Evolutionary conservation across 1,139 yeast species (phyloP), one percentile per base, ranked within the genome.

Genomic region (Torulaspora globosa): DNA sequence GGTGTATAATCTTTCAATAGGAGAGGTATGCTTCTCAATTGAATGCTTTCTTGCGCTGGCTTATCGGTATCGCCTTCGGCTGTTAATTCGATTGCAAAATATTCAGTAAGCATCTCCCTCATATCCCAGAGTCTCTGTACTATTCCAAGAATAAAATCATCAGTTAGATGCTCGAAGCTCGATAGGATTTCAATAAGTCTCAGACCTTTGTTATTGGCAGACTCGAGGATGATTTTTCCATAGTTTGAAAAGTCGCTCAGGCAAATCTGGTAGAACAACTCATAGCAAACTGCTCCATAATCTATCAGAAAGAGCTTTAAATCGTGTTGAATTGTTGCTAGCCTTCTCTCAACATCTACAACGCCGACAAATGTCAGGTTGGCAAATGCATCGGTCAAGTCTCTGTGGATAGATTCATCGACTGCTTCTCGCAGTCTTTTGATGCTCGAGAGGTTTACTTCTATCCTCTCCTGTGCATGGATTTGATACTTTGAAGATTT

Each of bases 251-350:
- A 89, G 49, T 87, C 90, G 1, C 82, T 70, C 14, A 92, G 67
- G 0, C 84, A 88, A 7, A 84, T 68, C 58, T 94, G 97, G 62
- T 89, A 92, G 60, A 84, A 89, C 46, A 88, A 71, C 52, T 86
- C 90, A 50, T 70, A 68, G 27, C 83, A 70, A 1, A 88, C 63
- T 0, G 85, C 74, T 0, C 84, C 88, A 63, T 89, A 92, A 63
- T 92, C 97, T 33, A 94, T 80, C 16, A 92, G 66, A 60, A 76
- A 84, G 28, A 92, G 70, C 48, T 80, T 79, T 9, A 90, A 84
- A 52, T 84, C 96, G 59, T 81, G 78, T 60, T 94, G 99, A 43
- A 92, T 73, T 19, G 96, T 85, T 12, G 85, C 82, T 14, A 92
- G 68, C 32, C 97, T 70, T 52, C 79, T 75, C 3, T 66, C 61